Percentiles rank a stretch among this genome's conserved stretches.
Conservation (phyloP, 345 rosid species). For the Isatis tinctoria region DNA sequence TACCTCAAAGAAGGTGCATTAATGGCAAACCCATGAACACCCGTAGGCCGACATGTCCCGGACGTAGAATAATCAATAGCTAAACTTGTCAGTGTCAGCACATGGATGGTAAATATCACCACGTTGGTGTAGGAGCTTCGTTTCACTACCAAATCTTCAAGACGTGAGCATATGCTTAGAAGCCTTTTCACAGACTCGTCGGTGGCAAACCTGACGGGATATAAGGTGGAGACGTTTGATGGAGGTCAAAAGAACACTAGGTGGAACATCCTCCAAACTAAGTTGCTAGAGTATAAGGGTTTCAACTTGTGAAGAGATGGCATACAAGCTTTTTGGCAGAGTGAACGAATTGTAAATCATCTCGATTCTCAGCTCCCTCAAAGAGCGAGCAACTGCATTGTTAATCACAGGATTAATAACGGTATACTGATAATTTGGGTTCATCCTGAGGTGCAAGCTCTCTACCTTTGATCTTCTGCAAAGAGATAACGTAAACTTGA, state of each 20-base stretch:
- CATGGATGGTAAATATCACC: not conserved
- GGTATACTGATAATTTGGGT: too few relatives aligned
- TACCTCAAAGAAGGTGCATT: constrained; percentile 11
- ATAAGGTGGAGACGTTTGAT: constrained; percentile 19
- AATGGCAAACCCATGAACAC: constrained; percentile 10
- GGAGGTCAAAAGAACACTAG: not conserved
- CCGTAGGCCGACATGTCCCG: not conserved
- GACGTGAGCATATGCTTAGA: not conserved
- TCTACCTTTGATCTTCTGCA: not conserved
- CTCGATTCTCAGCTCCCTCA: constrained; percentile 14
- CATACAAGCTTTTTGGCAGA: not conserved
- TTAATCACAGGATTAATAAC: too few relatives aligned
- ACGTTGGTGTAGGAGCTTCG: not conserved
- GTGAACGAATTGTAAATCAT: not conserved
- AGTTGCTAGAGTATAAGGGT: not conserved
- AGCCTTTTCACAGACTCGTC: not conserved
- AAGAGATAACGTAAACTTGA: not conserved
- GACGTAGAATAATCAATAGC: not conserved
- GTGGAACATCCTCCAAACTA: not conserved
- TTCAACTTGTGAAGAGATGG: not conserved
- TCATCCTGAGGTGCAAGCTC: not conserved
- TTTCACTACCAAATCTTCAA: constrained; percentile 17
- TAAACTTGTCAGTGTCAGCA: not conserved
- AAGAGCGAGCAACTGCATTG: not conserved
- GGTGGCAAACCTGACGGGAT: not conserved